Evolutionary conservation across 1,284 basidiomycete species (phyloP).

Genomic region (Heterobasidion annosum): DNA sequence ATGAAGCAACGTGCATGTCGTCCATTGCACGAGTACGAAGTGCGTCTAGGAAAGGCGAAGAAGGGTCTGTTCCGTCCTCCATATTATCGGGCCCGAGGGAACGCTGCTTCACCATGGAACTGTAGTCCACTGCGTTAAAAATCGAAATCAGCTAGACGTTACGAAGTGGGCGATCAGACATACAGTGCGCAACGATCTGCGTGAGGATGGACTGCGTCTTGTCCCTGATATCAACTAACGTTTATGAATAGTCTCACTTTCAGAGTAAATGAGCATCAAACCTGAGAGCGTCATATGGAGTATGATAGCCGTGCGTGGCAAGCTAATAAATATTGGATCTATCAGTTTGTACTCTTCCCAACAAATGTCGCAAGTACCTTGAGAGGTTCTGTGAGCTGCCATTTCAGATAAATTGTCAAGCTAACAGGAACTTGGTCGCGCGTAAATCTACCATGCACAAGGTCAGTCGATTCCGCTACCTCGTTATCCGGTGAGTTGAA

Average conservation of each 20-base stretch:
- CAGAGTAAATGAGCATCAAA: too few species aligned
- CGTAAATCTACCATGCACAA: conserved; percentile 44
- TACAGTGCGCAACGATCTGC: conserved; percentile 70
- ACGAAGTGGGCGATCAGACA: conserved; percentile 18
- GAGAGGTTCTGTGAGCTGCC: conserved; percentile 69
- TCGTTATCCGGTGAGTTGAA: not conserved
- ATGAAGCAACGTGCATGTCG: conserved; percentile 67
- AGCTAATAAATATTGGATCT: conserved; percentile 21
- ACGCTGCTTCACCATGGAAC: conserved; percentile 68
- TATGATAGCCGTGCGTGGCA: conserved; percentile 71
- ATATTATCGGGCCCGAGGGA: conserved; percentile 66
- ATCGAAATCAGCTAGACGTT: not conserved
- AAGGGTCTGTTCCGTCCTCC: conserved; percentile 57
- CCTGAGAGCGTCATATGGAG: conserved; percentile 62
- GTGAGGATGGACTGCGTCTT: conserved; percentile 80
- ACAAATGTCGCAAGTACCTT: conserved; percentile 27
- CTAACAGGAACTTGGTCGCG: conserved; percentile 78
- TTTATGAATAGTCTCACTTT: not conserved
- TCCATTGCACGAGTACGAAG: conserved; percentile 76
- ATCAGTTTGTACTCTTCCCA: too few species aligned
- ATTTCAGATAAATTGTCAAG: conserved; percentile 75
- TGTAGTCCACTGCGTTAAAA: conserved; percentile 33
- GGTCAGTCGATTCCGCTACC: not conserved
- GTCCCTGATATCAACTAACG: conserved; percentile 28
- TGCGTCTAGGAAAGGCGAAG: conserved; percentile 71